Evolutionary conservation across 257 asterid species (phyloP).

Genomic region (Solanum piurae): DNA sequence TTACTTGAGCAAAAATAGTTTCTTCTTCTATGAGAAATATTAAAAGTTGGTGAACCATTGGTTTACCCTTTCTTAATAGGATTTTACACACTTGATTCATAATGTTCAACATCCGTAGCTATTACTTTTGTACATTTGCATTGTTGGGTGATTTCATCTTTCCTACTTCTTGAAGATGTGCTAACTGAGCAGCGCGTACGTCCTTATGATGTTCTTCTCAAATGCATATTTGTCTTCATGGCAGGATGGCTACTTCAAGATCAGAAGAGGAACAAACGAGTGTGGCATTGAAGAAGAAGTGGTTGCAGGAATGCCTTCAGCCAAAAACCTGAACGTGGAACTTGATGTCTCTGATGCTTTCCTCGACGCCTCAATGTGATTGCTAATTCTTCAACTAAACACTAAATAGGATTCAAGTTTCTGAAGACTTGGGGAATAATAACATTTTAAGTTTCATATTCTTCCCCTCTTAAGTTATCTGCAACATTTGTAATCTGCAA

Average conservation of each 20-base stretch:
- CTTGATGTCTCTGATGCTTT: constrained; percentile 12
- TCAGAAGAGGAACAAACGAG: constrained; percentile 80
- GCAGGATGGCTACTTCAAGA: constrained; percentile 94
- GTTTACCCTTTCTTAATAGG: not conserved
- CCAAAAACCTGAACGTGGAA: constrained; percentile 36
- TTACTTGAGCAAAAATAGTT: not conserved
- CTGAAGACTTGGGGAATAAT: not conserved
- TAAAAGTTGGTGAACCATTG: not conserved
- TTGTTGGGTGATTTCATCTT: not conserved
- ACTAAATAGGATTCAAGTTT: not conserved
- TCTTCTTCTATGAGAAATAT: not conserved
- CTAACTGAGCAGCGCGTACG: not conserved
- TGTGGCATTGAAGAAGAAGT: constrained; percentile 86
- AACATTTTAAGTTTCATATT: not conserved
- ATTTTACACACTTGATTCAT: not conserved
- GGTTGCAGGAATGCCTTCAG: constrained; percentile 73
- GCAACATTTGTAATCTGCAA: not conserved
- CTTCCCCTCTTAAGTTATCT: not conserved
- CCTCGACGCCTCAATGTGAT: constrained; percentile 38
- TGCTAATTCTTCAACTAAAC: not conserved
- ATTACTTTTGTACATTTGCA: not conserved
- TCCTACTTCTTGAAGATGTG: not conserved
- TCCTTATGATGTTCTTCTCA: not conserved
- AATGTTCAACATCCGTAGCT: not conserved
- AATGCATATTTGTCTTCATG: not conserved